Evolutionary conservation across 2,329 filamentous ascomycete genomes (phyloP).

Genomic region (Tothia fuscella): DNA sequence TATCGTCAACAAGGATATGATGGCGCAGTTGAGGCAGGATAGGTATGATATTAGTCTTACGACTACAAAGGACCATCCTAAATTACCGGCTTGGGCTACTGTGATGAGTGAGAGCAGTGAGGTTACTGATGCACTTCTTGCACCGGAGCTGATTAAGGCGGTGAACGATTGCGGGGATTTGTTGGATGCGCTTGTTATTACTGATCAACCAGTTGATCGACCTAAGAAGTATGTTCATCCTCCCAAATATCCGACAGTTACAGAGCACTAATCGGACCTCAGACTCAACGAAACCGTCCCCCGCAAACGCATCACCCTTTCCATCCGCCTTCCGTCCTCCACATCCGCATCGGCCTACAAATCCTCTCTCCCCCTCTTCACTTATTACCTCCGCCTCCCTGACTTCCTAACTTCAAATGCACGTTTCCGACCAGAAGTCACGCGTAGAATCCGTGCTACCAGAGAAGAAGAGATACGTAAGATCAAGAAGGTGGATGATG

Average conservation of each 20-base stretch:
- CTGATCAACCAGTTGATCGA: conserved; percentile 80
- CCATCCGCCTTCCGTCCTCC: conserved; percentile 50
- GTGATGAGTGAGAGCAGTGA: conserved; percentile 97
- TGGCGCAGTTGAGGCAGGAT: conserved; percentile 81
- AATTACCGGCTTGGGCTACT: conserved; percentile 79
- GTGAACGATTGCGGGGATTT: conserved; percentile 70
- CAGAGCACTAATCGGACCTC: conserved; percentile 6
- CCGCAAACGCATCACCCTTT: conserved; percentile 77
- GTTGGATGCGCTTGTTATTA: conserved; percentile 71
- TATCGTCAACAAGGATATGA: conserved; percentile 85
- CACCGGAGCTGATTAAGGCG: conserved; percentile 73
- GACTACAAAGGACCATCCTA: conserved; percentile 80
- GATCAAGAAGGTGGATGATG: conserved; percentile 69
- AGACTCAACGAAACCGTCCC: conserved; percentile 75
- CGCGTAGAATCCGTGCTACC: conserved; percentile 67
- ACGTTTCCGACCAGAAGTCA: conserved; percentile 80
- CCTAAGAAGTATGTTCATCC: conserved; percentile 57
- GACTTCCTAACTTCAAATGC: conserved; percentile 65
- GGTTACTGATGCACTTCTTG: conserved; percentile 78
- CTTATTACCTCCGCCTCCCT: conserved; percentile 71
- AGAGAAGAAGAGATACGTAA: conserved; percentile 72
- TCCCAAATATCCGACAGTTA: background rate
- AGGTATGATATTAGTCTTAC: conserved; percentile 92
- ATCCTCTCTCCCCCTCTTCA: conserved; percentile 60
- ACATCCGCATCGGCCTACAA: conserved; percentile 45